phyloP scores from a whole-genome alignment of 768 basidiomycete genomes.

The Sistotremastrum suecicum region DNA sequence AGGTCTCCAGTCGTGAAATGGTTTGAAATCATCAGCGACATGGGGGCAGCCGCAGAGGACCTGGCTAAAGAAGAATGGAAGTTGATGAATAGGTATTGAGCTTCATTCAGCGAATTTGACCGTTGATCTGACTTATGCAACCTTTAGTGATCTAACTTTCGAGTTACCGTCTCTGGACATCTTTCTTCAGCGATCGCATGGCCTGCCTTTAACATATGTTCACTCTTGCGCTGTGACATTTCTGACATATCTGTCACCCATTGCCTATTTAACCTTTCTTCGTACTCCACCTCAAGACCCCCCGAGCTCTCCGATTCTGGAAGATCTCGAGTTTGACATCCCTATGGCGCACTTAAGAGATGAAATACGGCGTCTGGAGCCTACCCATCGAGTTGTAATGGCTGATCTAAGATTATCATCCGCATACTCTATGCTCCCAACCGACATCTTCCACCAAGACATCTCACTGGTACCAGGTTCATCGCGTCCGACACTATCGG shows the following conservation, averaged over 20 bases:
- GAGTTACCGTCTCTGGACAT: conserved; percentile 50
- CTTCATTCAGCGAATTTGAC: too few species aligned
- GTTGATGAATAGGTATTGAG: too few species aligned
- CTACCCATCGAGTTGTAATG: conserved; percentile 7
- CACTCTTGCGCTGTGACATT: conserved; percentile 56
- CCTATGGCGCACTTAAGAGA: conserved; percentile 33
- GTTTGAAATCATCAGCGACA: conserved; percentile 53
- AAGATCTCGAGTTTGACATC: conserved; percentile 35
- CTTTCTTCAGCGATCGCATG: conserved; percentile 48
- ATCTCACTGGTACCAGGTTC: conserved; percentile 28
- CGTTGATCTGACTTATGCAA: neutral
- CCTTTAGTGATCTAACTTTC: conserved; percentile 3
- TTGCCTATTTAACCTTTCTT: conserved; percentile 49
- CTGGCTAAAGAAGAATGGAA: conserved; percentile 20
- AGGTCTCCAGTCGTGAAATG: conserved; percentile 19
- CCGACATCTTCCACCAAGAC: conserved; percentile 30
- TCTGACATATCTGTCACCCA: conserved; percentile 54
- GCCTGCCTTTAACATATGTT: conserved; percentile 62
- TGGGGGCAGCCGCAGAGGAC: conserved; percentile 33
- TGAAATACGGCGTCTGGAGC: conserved; percentile 21
- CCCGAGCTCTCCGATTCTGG: conserved; percentile 9
- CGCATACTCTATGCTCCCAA: conserved; percentile 42
- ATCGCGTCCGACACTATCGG: conserved; percentile 9
- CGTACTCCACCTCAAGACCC: conserved; percentile 14
- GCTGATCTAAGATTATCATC: neutral